Evolutionary conservation across 164 flowering plant genomes (phyloP), one percentile per base, ranked within the genome.

Genomic region (Litsea cubeba): DNA sequence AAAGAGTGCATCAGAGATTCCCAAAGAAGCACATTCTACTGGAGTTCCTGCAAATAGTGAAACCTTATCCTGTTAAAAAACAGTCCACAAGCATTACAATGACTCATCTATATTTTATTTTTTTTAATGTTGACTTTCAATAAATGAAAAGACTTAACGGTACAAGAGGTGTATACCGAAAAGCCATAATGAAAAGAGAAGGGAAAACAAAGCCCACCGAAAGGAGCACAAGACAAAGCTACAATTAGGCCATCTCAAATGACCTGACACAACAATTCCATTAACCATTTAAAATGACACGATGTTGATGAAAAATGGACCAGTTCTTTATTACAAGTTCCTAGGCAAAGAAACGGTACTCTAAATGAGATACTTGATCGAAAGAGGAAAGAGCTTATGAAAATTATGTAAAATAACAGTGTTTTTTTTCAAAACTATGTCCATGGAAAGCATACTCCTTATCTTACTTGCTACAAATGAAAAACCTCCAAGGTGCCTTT

Each of bases 21-120:
- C 98, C 82, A 94, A 69, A 72, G 97, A 90, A 70, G 97, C 72
- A 80, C 92, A 89, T 79, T 94, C 98, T 50, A 94, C 97, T n/a
- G 98, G 98, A 58, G 91, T 91, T 75, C 98, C 98, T 94, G 85
- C 75, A 83, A 66, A 68, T 2, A 68, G 46, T 40, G n/a, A 68
- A 5, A 68, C 20, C 15, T 14, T 35, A 35, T 68, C n/a, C 17
- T 40, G 25, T n/a, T n/a, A 35, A 20, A 6, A 68, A 49, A 25
- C 11, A 14, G 10, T 46, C 3, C 8, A 40, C 40, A 4, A 32
- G 22, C 49, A 28, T 5, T 4, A 1, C 7, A 28, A 66, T 12
- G 15, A 15, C 20, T 28, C 46, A 7, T 40, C 46, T 3, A 3
- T 3, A n/a, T 30, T 30, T 30, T 3, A 3, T 30, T 3, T 30